Evolutionary conservation across 805 yeast genomes (phyloP).

Genomic region (Monosporozyma yasuniensis): DNA sequence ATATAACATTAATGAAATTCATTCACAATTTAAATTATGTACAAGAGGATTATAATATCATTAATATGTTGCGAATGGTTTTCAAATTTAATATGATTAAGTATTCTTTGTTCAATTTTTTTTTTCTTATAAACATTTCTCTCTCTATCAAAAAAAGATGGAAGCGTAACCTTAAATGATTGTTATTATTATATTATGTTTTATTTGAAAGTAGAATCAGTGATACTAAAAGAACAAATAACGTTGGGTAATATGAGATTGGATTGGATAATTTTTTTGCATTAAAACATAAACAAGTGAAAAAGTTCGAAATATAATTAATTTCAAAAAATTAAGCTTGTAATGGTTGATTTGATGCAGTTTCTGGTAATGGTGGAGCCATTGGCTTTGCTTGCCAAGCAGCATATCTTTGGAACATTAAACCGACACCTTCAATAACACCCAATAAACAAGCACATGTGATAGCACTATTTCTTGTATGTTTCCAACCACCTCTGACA

Average conservation of each 20-base stretch:
- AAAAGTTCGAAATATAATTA: too few species aligned
- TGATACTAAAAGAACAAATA: not conserved
- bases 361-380: constrained; percentile 49
- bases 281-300: too few species aligned
- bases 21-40: not conserved
- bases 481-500: constrained; percentile 97
- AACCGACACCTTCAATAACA: constrained; percentile 95
- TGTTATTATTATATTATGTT: not conserved
- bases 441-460: constrained; percentile 96
- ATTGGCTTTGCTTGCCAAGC: constrained; percentile 74
- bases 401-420: constrained; percentile 85
- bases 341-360: constrained; percentile 26
- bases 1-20: not conserved
- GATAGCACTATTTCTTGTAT: constrained; percentile 91
- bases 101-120: too few species aligned
- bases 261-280: too few species aligned
- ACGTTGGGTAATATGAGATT: not conserved
- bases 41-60: not conserved
- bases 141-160: not conserved
- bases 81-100: not conserved
- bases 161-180: not conserved
- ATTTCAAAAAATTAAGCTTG: constrained; percentile 19
- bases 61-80: not conserved
- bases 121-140: not conserved
- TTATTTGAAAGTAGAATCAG: not conserved